Percentiles rank a stretch among this genome's conserved stretches.
Conservation (phyloP, 1,284 basidiomycete genomes). For the Ceraceosorus guamensis region DNA sequence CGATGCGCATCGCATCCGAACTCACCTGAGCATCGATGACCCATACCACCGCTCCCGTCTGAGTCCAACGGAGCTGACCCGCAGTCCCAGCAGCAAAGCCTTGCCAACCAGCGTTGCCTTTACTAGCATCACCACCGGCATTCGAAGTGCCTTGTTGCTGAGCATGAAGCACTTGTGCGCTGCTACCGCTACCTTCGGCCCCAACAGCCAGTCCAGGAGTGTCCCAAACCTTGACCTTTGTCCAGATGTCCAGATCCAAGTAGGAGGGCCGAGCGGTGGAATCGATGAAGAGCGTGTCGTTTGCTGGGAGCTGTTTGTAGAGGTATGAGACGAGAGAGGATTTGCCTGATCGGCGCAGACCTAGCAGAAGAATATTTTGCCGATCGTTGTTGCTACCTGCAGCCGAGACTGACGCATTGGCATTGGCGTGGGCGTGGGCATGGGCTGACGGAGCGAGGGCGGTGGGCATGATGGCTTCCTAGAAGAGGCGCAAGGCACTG, state of each 20-base stretch:
- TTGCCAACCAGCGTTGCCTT: too few relatives aligned
- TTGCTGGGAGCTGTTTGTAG: slow-evolving; percentile 73
- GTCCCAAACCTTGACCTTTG: slow-evolving; percentile 91
- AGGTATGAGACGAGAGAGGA: slow-evolving; percentile 84
- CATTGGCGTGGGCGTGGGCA: too few relatives aligned
- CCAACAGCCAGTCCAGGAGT: slow-evolving; percentile 63
- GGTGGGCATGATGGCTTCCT: too few relatives aligned
- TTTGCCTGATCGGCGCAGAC: slow-evolving; percentile 67
- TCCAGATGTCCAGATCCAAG: slow-evolving; percentile 62
- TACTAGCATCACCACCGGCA: too few relatives aligned
- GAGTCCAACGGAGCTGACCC: slow-evolving; percentile 18
- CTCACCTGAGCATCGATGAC: slow-evolving; percentile 80
- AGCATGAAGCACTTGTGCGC: not conserved
- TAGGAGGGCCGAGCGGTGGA: slow-evolving; percentile 34
- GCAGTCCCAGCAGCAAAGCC: slow-evolving; percentile 3
- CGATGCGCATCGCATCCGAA: not conserved
- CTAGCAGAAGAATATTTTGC: slow-evolving; percentile 13
- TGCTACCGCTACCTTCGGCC: not conserved
- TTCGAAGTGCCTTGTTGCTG: not conserved
- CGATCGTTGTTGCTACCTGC: too few relatives aligned
- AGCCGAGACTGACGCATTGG: too few relatives aligned
- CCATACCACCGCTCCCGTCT: slow-evolving; percentile 61
- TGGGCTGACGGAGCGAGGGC: too few relatives aligned
- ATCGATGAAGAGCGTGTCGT: slow-evolving; percentile 86
- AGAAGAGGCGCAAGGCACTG: too few relatives aligned